Conservation (phyloP, 2,329 filamentous ascomycete genomes). For the Verticillium zaregamsianum region DNA sequence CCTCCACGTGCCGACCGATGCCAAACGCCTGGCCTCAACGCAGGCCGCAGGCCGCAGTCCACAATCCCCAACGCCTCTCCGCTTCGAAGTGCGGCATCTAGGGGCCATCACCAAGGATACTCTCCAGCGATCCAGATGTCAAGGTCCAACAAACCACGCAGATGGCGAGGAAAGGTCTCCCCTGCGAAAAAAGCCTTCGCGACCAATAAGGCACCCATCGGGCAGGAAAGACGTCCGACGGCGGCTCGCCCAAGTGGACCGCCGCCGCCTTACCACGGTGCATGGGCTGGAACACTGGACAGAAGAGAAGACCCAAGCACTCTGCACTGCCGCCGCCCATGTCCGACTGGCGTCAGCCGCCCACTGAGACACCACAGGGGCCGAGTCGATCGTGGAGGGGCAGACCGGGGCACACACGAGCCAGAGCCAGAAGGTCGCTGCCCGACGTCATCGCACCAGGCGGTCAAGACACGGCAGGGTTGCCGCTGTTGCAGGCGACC, state of each 20-base stretch:
- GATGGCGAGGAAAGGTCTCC: background rate
- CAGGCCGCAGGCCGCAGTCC: background rate
- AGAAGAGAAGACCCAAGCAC: background rate
- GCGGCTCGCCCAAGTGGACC: background rate
- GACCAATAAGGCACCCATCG: background rate
- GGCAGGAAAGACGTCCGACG: constrained; percentile 1
- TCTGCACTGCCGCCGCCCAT: background rate
- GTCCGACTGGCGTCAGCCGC: background rate
- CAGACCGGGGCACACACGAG: background rate
- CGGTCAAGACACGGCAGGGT: background rate
- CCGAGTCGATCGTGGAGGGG: background rate
- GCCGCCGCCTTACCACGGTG: background rate
- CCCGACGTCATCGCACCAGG: background rate
- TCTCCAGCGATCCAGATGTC: background rate
- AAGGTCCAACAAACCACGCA: background rate
- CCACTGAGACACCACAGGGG: background rate
- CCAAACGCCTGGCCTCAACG: background rate
- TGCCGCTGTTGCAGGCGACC: background rate
- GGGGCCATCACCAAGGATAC: background rate
- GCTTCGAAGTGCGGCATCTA: background rate
- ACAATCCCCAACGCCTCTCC: background rate
- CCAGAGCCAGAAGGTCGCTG: background rate
- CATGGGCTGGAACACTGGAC: background rate
- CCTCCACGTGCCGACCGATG: background rate
- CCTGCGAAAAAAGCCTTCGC: background rate